These are phyloP conservation scores for Trypanosoma boissoni DNA, from an alignment of 208 protist species.

Conservation along the genomic window DNA sequence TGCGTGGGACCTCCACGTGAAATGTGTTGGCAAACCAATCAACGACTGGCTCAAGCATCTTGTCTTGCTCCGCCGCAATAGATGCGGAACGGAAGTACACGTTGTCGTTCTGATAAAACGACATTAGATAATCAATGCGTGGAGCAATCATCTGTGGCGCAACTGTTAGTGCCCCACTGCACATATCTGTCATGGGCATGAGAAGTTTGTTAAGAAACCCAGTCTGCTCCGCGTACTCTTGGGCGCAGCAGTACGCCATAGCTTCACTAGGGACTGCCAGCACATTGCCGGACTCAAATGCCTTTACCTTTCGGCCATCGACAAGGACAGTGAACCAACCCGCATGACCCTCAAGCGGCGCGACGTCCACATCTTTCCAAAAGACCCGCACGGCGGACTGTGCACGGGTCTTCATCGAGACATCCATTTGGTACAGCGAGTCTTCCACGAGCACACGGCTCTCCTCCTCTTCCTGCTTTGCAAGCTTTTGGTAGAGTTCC, in stretches of 20 bases:
- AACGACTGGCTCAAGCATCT: constrained; percentile 64
- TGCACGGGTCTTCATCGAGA: constrained; percentile 71
- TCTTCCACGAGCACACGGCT: constrained; percentile 79
- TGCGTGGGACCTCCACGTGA: constrained; percentile 75
- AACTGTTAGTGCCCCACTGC: constrained; percentile 84
- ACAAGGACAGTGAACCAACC: constrained; percentile 86
- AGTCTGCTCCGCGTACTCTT: constrained; percentile 85
- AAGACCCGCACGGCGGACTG: constrained; percentile 74
- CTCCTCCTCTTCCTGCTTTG: constrained; percentile 64
- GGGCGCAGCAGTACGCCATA: constrained; percentile 82
- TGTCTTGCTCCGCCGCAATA: constrained; percentile 77
- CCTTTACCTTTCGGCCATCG: constrained; percentile 84
- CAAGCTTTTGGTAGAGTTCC: constrained; percentile 51
- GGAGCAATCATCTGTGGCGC: constrained; percentile 83
- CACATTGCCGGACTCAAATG: constrained; percentile 74
- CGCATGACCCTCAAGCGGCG: constrained; percentile 43
- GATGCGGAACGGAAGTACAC: constrained; percentile 82
- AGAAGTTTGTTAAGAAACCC: constrained; percentile 84
- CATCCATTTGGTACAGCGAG: constrained; percentile 90
- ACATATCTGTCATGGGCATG: constrained; percentile 90
- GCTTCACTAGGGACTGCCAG: constrained; percentile 82
- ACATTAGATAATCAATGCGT: constrained; percentile 90
- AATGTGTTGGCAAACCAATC: constrained; percentile 76
- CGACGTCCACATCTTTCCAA: constrained; percentile 86
- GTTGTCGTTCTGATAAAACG: constrained; percentile 92